These are phyloP conservation scores for Termitomyces sp. DNA, from an alignment of 768 basidiomycete genomes.

Conservation along the genomic window DNA sequence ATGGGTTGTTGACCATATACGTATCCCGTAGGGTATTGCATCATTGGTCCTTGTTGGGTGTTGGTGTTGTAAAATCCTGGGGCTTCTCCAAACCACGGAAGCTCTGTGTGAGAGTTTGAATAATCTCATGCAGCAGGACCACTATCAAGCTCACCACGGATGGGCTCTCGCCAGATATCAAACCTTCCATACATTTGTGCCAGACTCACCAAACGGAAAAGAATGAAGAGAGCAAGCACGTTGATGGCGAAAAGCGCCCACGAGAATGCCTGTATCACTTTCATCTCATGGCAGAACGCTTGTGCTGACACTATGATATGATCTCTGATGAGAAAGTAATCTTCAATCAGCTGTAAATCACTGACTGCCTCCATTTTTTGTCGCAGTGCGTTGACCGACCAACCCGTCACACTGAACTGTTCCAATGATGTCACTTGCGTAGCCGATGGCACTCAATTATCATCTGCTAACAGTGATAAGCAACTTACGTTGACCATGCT, in stretches of 20 bases:
- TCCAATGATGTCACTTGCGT: conserved; percentile 63
- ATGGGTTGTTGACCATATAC: conserved; percentile 31
- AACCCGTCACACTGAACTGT: conserved; percentile 51
- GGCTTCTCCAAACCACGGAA: conserved; percentile 73
- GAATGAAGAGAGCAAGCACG: conserved; percentile 44
- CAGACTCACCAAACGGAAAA: conserved; percentile 49
- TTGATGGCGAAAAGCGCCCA: conserved; percentile 60
- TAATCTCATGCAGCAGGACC: background rate
- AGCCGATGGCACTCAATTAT: background rate
- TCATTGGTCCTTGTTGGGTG: conserved; percentile 22
- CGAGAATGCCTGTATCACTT: conserved; percentile 71
- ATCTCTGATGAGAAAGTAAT: conserved; percentile 1
- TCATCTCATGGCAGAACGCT: conserved; percentile 74
- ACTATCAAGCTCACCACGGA: conserved; percentile 30
- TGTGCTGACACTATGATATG: conserved; percentile 41
- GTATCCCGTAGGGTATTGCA: conserved; percentile 21
- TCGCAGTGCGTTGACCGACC: conserved; percentile 34
- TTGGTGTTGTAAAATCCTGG: conserved; percentile 58
- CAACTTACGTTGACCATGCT: conserved; percentile 64
- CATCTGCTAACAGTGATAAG: background rate
- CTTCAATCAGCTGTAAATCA: background rate
- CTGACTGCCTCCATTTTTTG: conserved; percentile 54
- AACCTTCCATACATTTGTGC: conserved; percentile 50
- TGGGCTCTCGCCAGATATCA: conserved; percentile 54
- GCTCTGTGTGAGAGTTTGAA: conserved; percentile 30